Conservation (phyloP, 768 basidiomycete genomes). For the Steccherinum ochraceum region DNA sequence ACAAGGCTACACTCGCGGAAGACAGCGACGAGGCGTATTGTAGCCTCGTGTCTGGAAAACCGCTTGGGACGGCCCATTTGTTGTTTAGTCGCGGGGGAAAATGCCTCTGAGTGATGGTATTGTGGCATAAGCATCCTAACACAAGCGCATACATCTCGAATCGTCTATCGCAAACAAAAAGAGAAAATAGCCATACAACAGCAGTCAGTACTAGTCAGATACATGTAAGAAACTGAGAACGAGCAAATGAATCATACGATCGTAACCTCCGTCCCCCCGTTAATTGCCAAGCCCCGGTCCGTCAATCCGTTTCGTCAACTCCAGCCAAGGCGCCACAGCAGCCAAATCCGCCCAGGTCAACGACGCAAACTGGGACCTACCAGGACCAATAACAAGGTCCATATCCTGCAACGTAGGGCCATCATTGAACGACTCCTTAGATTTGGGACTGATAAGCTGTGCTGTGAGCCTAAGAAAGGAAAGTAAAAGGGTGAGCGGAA, state of each 20-base stretch:
- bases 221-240: too few relatives aligned
- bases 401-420: constrained; percentile 37
- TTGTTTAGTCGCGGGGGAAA: too few relatives aligned
- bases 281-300: constrained; percentile 64
- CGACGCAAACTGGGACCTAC: constrained; percentile 59
- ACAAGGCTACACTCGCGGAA: too few relatives aligned
- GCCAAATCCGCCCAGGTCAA: constrained; percentile 65
- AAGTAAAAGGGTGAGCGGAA: background rate
- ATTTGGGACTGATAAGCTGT: constrained; percentile 46
- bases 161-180: too few relatives aligned
- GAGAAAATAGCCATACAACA: too few relatives aligned
- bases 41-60: background rate
- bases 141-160: background rate
- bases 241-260: too few relatives aligned
- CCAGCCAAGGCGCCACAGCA: constrained; percentile 77
- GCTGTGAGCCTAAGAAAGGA: constrained; percentile 45
- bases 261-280: too few relatives aligned
- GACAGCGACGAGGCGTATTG: background rate
- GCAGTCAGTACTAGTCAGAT: too few relatives aligned
- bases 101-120: background rate
- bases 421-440: constrained; percentile 29
- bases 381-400: constrained; percentile 40
- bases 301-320: constrained; percentile 57
- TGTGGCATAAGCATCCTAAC: background rate
- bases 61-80: too few relatives aligned